These are phyloP conservation scores for Rutstroemia sp. DNA, from an alignment of 2,329 filamentous ascomycete species.

Conservation along the genomic window DNA sequence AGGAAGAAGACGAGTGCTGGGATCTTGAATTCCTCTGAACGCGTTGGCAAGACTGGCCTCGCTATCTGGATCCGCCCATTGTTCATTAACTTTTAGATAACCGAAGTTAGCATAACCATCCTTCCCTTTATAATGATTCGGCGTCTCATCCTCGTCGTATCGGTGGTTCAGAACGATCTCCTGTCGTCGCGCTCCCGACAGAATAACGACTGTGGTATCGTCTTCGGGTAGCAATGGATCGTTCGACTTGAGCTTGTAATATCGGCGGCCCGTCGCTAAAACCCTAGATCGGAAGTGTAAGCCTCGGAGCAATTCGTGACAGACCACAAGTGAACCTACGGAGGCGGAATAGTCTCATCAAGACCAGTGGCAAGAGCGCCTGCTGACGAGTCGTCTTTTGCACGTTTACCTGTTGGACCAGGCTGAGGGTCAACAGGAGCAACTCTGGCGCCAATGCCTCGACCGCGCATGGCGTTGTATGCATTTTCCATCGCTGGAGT, in stretches of 20 bases:
- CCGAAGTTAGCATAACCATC: conserved; percentile 23
- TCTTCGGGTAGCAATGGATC: too few species aligned
- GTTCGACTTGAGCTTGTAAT: not conserved
- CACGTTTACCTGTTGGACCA: not conserved
- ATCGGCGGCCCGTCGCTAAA: not conserved
- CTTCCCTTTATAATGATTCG: conserved; percentile 20
- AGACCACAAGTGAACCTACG: too few species aligned
- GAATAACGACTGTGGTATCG: not conserved
- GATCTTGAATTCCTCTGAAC: conserved; percentile 6
- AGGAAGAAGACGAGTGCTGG: conserved; percentile 1
- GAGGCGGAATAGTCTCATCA: too few species aligned
- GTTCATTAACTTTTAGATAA: conserved; percentile 19
- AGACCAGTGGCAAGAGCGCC: not conserved
- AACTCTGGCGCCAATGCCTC: not conserved
- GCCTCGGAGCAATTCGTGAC: not conserved
- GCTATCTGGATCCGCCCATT: conserved; percentile 28
- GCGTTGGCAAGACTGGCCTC: conserved; percentile 16
- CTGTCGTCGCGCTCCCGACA: not conserved
- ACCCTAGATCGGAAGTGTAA: not conserved
- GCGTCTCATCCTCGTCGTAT: not conserved
- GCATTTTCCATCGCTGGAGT: conserved; percentile 1
- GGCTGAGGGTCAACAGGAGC: not conserved
- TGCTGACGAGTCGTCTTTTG: not conserved
- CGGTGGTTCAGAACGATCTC: conserved; percentile 3
- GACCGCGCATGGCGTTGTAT: conserved; percentile 7